A percentile compares a stretch with the other conserved stretches of the same genome.
These are phyloP conservation scores for Penicillium sp. DNA, from an alignment of 2,329 filamentous ascomycete species.

Conservation along the genomic window DNA sequence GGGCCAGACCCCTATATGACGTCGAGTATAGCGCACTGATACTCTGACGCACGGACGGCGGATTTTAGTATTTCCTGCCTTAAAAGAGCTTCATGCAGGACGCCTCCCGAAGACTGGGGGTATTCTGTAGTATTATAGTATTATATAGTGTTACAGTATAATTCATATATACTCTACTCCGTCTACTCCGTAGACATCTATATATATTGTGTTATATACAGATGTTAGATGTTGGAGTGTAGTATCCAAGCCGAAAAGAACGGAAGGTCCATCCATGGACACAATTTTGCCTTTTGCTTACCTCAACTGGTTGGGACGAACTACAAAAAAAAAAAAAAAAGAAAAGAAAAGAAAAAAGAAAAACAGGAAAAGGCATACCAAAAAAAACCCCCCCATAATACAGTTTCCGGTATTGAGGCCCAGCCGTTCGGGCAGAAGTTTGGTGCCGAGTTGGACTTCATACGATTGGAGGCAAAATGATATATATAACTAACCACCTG, in stretches of 20 bases:
- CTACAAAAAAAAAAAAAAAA: not conserved
- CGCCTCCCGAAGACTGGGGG: conserved; percentile 2
- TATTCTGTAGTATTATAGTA: not conserved
- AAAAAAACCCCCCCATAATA: not conserved
- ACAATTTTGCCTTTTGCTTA: not conserved
- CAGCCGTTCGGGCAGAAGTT: conserved; percentile 4
- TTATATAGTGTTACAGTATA: not conserved
- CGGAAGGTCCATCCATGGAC: not conserved
- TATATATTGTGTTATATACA: not conserved
- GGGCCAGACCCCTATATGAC: conserved; percentile 18
- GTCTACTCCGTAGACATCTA: too few species aligned
- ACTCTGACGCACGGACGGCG: not conserved
- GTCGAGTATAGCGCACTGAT: conserved; percentile 18
- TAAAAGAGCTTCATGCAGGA: conserved; percentile 18
- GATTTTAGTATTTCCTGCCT: not conserved
- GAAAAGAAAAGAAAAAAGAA: not conserved
- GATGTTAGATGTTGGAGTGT: not conserved
- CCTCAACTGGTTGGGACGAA: not conserved
- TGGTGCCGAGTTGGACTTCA: not conserved
- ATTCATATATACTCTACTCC: too few species aligned
- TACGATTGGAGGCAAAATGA: conserved; percentile 1
- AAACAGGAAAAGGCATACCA: not conserved
- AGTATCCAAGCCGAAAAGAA: not conserved
- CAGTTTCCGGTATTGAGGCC: not conserved
- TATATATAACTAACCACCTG: too few species aligned